Evolutionary conservation across 495 filamentous ascomycete genomes (phyloP), one percentile per base, ranked within the genome.

Genomic region (Penicillium crystallinum): DNA sequence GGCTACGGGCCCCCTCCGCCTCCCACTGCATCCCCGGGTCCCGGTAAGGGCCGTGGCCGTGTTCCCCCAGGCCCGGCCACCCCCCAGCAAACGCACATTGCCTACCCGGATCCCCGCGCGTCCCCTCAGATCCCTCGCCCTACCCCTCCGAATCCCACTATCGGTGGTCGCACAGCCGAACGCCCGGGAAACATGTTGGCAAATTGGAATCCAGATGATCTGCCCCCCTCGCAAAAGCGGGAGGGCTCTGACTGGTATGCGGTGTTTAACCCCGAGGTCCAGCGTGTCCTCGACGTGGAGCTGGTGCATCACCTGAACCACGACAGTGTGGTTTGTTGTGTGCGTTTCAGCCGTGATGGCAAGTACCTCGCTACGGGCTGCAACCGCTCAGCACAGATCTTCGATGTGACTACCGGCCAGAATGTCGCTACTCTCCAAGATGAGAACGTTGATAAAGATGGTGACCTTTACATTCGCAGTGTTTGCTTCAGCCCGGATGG

Each of bases 401-500:
- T 91, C 67, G 90, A 95, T 56, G 90, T 95, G 30, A 72, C 71
- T 41, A 85, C 81, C 8, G 90, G 90, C 46, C 83, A 86, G 53
- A 89, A 88, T 65, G 78, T 93, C 44, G 88, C 87, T 49, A 80
- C 85, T 21, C 71, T 93, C 34, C 87, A 91, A 62, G 90, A 95
- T 59, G 90, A 93, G 55, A 83, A 78, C 35, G 89, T 88, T 41
- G 90, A 95, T 61, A 81, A 88, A 43, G 86, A 82, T 49, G 89
- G 90, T 3, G 90, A 95, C 70, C 75, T 95, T 15, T 95, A 95
- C 62, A 95, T 95, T 57, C 74, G 90, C 59, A 95, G 90, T 61
- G 90, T 95, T 29, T 95, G 90, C 70, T 95, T 95, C 75, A 93
- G 89, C 65, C 90, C 90, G 2, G 90, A 95, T 67, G 90, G 90